Evolutionary conservation across 2,329 filamentous ascomycete genomes (phyloP).

Genomic region (Sclerotinia trifoliorum): DNA sequence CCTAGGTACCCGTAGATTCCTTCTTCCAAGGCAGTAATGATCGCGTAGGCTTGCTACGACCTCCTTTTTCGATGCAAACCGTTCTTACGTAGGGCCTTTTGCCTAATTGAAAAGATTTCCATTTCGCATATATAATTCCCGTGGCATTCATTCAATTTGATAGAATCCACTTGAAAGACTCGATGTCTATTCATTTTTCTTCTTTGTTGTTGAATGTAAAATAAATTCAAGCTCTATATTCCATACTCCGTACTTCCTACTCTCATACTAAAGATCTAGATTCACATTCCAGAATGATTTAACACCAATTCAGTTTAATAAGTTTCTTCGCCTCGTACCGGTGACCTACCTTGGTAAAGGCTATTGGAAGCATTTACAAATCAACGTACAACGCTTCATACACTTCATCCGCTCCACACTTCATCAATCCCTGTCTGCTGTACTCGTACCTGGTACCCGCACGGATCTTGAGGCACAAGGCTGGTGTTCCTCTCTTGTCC

Average conservation of each 20-base stretch:
- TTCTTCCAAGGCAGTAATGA: constrained; percentile 11
- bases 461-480: constrained; percentile 23
- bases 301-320: background rate
- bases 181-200: background rate
- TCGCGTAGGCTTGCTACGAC: constrained; percentile 3
- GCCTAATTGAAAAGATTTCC: background rate
- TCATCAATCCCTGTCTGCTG: background rate
- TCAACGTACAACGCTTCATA: background rate
- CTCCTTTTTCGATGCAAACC: background rate
- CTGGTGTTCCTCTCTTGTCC: constrained; percentile 12
- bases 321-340: background rate
- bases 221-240: background rate
- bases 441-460: background rate
- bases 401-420: background rate
- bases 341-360: background rate
- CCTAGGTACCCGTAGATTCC: background rate
- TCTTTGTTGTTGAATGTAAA: background rate
- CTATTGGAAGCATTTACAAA: background rate
- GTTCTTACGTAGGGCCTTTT: background rate
- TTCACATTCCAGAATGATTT: background rate
- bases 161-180: background rate
- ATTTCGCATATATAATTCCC: background rate
- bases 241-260: too few relatives aligned
- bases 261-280: background rate
- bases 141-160: background rate